phyloP scores from a whole-genome alignment of 192 early-diverging fungal genomes.

The Umbelopsis ramanniana region DNA sequence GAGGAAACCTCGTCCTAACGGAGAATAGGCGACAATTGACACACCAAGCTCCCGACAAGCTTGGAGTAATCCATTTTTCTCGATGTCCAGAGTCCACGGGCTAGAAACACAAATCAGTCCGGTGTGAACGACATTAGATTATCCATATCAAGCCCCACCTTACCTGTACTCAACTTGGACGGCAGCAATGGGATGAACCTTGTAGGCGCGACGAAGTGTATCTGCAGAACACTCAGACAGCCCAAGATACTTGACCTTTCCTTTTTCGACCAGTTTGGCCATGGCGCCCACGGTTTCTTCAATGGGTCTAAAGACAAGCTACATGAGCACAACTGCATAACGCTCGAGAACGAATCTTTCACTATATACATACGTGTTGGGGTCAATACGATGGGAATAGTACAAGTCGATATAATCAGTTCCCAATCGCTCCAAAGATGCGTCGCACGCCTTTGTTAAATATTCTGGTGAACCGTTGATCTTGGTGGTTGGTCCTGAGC shows the following conservation, averaged over 20 bases:
- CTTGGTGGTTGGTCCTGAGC: background rate
- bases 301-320: slow-evolving; percentile 46
- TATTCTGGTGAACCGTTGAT: slow-evolving; percentile 51
- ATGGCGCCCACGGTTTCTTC: slow-evolving; percentile 65
- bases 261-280: slow-evolving; percentile 69
- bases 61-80: slow-evolving; percentile 57
- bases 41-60: slow-evolving; percentile 64
- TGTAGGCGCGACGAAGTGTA: slow-evolving; percentile 64
- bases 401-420: slow-evolving; percentile 46
- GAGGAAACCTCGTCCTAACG: slow-evolving; percentile 62
- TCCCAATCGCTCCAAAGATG: slow-evolving; percentile 34
- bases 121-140: background rate
- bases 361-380: slow-evolving; percentile 21
- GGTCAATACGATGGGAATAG: slow-evolving; percentile 44
- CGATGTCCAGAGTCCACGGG: slow-evolving; percentile 62
- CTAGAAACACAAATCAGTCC: background rate
- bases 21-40: slow-evolving; percentile 63
- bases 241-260: slow-evolving; percentile 66
- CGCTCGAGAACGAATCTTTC: background rate
- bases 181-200: slow-evolving; percentile 68
- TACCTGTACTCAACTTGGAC: slow-evolving; percentile 37
- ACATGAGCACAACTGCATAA: background rate
- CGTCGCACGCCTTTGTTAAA: slow-evolving; percentile 37
- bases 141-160: background rate
- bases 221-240: slow-evolving; percentile 63